Base-by-base conservation (phyloP, 129 eudicot species). In the Chrysanthemum seticuspe region DNA sequence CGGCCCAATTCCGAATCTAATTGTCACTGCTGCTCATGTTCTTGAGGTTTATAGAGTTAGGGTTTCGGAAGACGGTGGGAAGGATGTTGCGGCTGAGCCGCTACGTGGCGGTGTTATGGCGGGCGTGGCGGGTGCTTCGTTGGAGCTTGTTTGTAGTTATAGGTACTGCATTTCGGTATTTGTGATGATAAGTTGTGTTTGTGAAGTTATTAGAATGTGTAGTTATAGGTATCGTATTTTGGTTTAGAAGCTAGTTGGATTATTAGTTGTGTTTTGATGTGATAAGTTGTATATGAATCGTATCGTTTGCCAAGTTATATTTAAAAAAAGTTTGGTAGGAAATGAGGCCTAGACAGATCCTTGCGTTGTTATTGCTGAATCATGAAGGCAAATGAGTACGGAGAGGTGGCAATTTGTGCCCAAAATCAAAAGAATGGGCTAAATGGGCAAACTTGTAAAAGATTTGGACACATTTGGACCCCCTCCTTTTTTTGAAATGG, bases 41-140 rank as follows among this genome's bases (percentile, higher is more conserved):
- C 78, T 94, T 10, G 96, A 94, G 79, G 80, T 94, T 59, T 90
- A 86, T 36, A 67, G 64, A 1, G 82, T 90, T 64, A 83, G 97
- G 82, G 80, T 90, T 83, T 82, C 71, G 27, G 94, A 90, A 52
- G 89, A 83, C 13, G 71, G 77, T 10, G 86, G 52, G 29, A 55
- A 76, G 68, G 88, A 79, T 21, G 76, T 67, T 52, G 23, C 61
- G 1, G 73, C 76, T 8, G 50, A 55, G 72, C 82, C 87, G 1
- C 88, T 83, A 73, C 97, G 99, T n/a, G 97, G 97, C 14, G 99
- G 93, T 2, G 67, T 88, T 34, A 75, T 94, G 85, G 87, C 91
- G 11, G 99, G 97, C 10, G 64, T 90, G 0, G 81, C 88, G 2
- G 97, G 93, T 27, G 99, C 96, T 61, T 82, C 89, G 1, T 84